Conservation (phyloP, 2,329 filamentous ascomycete genomes). For the Magnaporthiopsis poae region DNA sequence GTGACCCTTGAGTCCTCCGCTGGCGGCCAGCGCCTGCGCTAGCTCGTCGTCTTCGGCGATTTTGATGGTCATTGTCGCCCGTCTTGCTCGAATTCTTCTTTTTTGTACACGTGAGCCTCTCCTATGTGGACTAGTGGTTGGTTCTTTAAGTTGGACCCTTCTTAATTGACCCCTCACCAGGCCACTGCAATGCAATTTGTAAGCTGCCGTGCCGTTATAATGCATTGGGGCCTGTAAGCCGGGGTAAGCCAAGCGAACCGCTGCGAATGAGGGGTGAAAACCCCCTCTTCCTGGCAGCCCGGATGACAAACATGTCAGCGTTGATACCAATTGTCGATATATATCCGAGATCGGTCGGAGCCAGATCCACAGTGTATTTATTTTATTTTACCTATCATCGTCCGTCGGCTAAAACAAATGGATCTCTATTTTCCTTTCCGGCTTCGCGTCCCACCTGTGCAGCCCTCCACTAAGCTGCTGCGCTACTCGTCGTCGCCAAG, state of each 20-base stretch:
- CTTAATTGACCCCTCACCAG: too few relatives aligned
- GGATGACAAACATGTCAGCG: not conserved
- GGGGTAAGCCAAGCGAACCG: too few relatives aligned
- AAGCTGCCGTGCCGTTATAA: not conserved
- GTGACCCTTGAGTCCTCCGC: conserved; percentile 29
- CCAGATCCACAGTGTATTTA: not conserved
- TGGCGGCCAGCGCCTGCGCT: conserved; percentile 7
- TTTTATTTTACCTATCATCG: not conserved
- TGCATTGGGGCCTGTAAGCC: too few relatives aligned
- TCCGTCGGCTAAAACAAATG: not conserved
- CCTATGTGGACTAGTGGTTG: not conserved
- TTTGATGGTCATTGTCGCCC: not conserved
- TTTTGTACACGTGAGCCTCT: too few relatives aligned
- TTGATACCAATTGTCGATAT: not conserved
- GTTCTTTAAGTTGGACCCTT: not conserved
- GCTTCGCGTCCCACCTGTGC: too few relatives aligned
- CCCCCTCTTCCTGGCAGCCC: too few relatives aligned
- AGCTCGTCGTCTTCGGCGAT: not conserved
- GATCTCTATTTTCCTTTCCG: not conserved
- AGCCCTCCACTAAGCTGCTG: not conserved
- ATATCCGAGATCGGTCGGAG: not conserved
- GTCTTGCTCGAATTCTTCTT: not conserved
- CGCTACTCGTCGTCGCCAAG: conserved; percentile 69
- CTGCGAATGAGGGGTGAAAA: not conserved
- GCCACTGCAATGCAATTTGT: not conserved